Percentiles rank a stretch among this genome's conserved stretches.
Conservation (phyloP, 2,329 filamentous ascomycete species). For the Penicillium paneum region DNA sequence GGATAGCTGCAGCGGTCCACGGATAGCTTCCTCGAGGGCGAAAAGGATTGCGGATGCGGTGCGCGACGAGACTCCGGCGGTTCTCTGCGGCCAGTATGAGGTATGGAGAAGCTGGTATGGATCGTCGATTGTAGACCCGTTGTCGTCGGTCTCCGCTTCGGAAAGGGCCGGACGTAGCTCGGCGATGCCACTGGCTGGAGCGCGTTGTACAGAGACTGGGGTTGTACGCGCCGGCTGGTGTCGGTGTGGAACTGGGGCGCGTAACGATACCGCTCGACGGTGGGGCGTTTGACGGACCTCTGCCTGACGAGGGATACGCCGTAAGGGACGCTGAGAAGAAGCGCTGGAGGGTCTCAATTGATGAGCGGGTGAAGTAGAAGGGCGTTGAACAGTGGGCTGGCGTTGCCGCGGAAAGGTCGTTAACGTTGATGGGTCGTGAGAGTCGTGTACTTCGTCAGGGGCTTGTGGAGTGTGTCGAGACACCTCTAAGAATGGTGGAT, state of each 20-base stretch:
- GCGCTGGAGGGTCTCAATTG: slow-evolving; percentile 52
- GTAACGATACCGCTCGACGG: slow-evolving; percentile 45
- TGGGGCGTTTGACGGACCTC: slow-evolving; percentile 44
- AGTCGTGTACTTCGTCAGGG: slow-evolving; percentile 55
- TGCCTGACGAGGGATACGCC: slow-evolving; percentile 51
- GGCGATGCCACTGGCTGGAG: slow-evolving; percentile 18
- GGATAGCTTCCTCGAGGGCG: slow-evolving; percentile 84
- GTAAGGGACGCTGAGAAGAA: slow-evolving; percentile 52
- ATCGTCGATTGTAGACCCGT: slow-evolving; percentile 34
- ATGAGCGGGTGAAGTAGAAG: slow-evolving; percentile 41
- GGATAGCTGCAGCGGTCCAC: slow-evolving; percentile 77
- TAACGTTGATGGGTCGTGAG: slow-evolving; percentile 50
- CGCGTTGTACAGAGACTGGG: slow-evolving; percentile 26
- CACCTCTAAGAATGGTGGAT: slow-evolving; percentile 38
- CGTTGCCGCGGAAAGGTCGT: slow-evolving; percentile 45
- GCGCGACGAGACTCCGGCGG: slow-evolving; percentile 68
- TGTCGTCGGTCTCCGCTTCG: slow-evolving; percentile 34
- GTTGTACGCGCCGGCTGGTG: slow-evolving; percentile 26
- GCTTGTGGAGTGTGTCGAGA: slow-evolving; percentile 40
- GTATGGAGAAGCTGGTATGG: slow-evolving; percentile 33
- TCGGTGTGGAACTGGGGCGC: slow-evolving; percentile 34
- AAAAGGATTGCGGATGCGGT: slow-evolving; percentile 90
- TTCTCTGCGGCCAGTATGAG: slow-evolving; percentile 52
- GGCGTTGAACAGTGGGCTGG: slow-evolving; percentile 42
- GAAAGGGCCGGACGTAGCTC: slow-evolving; percentile 32